phyloP scores from a whole-genome alignment of 2,329 filamentous ascomycete species.

The Aspergillus hiratsukae region DNA sequence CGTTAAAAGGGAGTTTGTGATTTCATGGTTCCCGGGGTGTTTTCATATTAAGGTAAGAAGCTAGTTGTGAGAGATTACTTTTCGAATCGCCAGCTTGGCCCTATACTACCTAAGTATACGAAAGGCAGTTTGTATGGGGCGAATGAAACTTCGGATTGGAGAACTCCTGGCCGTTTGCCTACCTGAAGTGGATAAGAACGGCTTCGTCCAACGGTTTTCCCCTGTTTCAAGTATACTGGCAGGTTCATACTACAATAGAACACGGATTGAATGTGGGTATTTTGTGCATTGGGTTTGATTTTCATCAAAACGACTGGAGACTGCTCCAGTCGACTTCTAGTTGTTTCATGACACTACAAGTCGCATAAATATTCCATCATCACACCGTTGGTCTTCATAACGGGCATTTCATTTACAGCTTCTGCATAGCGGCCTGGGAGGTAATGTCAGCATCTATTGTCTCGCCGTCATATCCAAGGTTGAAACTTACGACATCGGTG shows the following conservation, averaged over 20 bases:
- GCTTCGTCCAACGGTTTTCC: no score
- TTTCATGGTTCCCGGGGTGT: not conserved
- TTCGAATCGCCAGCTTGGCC: no score
- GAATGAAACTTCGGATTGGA: no score
- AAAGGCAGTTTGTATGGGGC: no score
- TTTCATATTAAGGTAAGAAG: not conserved
- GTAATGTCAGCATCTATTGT: conserved; percentile 12
- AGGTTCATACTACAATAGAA: not conserved
- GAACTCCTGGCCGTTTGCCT: no score
- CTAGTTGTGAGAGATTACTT: no score
- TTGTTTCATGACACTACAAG: conserved; percentile 33
- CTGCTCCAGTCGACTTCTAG: conserved; percentile 24
- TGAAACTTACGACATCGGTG: conserved; percentile 65
- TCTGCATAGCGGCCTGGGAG: conserved; percentile 71
- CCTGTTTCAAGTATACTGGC: not conserved
- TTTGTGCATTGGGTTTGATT: conserved; percentile 21
- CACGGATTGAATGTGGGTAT: conserved; percentile 12
- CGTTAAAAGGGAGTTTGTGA: not conserved
- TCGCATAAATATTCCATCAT: conserved; percentile 34
- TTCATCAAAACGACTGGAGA: conserved; percentile 29
- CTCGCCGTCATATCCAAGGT: not conserved
- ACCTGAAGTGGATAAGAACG: no score
- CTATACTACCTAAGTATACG: no score
- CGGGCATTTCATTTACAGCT: conserved; percentile 61
- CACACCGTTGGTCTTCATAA: conserved; percentile 30